Base-by-base conservation (phyloP, 2,329 filamentous ascomycete species). In the Penicillium sp. region DNA sequence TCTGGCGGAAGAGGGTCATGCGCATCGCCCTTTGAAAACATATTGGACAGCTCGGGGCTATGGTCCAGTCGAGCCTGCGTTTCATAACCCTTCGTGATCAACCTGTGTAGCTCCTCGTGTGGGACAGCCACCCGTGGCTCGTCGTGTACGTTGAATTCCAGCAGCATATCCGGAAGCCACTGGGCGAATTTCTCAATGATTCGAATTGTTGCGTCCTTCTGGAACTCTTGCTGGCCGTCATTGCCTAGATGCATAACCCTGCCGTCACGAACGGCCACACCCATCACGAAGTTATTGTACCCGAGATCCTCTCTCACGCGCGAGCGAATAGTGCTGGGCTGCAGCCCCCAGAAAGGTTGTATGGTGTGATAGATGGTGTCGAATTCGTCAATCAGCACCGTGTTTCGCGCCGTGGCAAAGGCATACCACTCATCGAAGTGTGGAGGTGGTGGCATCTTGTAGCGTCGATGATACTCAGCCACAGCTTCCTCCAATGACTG, bases 131-230 rank as follows among this genome's bases (percentile, higher is more conserved):
- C 89, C 36, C 91, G 82, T 14, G 90, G 88, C 73, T 95, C 91
- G 67, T 95, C 91, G 70, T 94, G 89, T 31, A 89, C 81, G 72
- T 95, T 96, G 78, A 95, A 95, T 13, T 86, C 88, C n/a, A 96
- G 76, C 69, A 95, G 90, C 89, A 95, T 93, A 68, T 92, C 88
- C 1, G 90, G 91, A 48, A 96, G 77, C 68, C 85, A 84, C 61
- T 88, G 75, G 1, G 89, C 74, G 59, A 94, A 93, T 9, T 82
- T 79, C 55, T 81, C 77, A 72, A 94, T 82, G 90, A 95, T 95
- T 31, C 83, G 86, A 40, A 80, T 72, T 0, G 87, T 89, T 11
- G 89, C 88, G 16, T 48, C 22, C 8, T 7, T 24, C 22, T 54
- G 55, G 36, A 40, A 56, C 1, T 45, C 41, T 6, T 51, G 51